Base-by-base conservation (phyloP, 1,284 basidiomycete genomes). In the Dichomitus squalens region DNA sequence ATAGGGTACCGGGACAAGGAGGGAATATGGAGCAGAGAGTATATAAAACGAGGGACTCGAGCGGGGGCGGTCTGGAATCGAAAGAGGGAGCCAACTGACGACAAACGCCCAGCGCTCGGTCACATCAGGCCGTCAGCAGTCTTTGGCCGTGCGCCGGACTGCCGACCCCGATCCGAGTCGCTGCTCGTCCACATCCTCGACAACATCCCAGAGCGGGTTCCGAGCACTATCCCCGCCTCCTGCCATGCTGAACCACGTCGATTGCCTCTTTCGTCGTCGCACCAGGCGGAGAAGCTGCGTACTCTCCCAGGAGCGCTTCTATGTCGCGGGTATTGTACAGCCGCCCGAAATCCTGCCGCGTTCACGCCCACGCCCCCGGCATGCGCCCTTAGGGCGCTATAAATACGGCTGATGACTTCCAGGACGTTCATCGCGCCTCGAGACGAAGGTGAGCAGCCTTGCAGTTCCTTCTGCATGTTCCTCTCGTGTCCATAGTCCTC, bases 91-190 rank as follows among this genome's bases (percentile, higher is more conserved):
- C 33, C 51, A 40, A 53, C 49, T 56, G 53, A 58, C 58, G 27
- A 52, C 57, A 25, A 47, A 49, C 39, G 44, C 59, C 46, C 60
- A 11, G 51, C 31, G 14, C 34, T 48, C 61, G 61, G 61, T 23
- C 56, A 38, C 16, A 60, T 57, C 54, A 58, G 54, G 34, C 61
- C 59, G 61, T 38, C 46, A 35, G 38, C 36, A 43, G 7, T 53
- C 16, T 53, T 60, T 55, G 33, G 20, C 44, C 48, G 38, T n/a
- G 49, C 43, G 27, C 47, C 44, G 29, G 41, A 9, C 38, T 20
- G 23, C 50, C 53, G 39, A 21, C 25, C 20, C 14, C 29, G 25
- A n/a, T 46, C 39, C 29, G 8, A 5, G 12, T 8, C 27, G 31
- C 36, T 33, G 12, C 34, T 27, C 18, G 33, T 7, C 6, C 27